A percentile compares a stretch with the other conserved stretches of the same genome.
These are phyloP conservation scores for Brassica carinata DNA, from an alignment of 345 rosid genomes.

Conservation along the genomic window DNA sequence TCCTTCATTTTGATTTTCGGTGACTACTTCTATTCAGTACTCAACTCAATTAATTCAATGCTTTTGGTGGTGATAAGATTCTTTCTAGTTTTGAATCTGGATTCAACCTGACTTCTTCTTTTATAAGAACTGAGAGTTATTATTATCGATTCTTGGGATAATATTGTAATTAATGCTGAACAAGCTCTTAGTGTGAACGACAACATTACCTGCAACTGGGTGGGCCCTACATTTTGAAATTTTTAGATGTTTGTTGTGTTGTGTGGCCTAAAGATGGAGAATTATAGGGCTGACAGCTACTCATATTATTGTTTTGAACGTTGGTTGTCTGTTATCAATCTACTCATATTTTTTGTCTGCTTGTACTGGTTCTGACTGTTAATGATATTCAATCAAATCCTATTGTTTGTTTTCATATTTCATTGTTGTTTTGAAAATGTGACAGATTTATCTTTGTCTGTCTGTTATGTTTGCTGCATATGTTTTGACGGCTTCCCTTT, in stretches of 20 bases:
- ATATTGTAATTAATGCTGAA: constrained; percentile 23
- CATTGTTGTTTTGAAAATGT: not conserved
- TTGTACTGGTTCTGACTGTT: constrained; percentile 24
- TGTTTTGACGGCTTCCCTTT: constrained; percentile 23
- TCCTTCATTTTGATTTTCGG: not conserved
- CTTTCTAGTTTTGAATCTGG: constrained; percentile 1
- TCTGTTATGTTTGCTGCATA: not conserved
- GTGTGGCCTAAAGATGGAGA: constrained; percentile 22
- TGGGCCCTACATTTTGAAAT: constrained; percentile 35
- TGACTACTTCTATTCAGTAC: too few relatives aligned
- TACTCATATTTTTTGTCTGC: constrained; percentile 4
- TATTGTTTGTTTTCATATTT: constrained; percentile 11
- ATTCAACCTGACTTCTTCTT: constrained; percentile 19
- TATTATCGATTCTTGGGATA: constrained; percentile 24
- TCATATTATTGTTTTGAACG: constrained; percentile 14
- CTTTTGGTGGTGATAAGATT: not conserved
- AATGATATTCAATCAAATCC: constrained; percentile 13
- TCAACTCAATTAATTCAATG: too few relatives aligned
- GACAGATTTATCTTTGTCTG: not conserved
- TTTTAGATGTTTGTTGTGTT: constrained; percentile 21
- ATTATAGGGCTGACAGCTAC: constrained; percentile 36
- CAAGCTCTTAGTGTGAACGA: constrained; percentile 33
- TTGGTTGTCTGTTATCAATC: not conserved
- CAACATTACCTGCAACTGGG: constrained; percentile 38
- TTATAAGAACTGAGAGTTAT: constrained; percentile 26